Evolutionary conservation across 192 early-diverging fungal genomes (phyloP), one percentile per base, ranked within the genome.

Genomic region (Phlyctochytrium planicorne): DNA sequence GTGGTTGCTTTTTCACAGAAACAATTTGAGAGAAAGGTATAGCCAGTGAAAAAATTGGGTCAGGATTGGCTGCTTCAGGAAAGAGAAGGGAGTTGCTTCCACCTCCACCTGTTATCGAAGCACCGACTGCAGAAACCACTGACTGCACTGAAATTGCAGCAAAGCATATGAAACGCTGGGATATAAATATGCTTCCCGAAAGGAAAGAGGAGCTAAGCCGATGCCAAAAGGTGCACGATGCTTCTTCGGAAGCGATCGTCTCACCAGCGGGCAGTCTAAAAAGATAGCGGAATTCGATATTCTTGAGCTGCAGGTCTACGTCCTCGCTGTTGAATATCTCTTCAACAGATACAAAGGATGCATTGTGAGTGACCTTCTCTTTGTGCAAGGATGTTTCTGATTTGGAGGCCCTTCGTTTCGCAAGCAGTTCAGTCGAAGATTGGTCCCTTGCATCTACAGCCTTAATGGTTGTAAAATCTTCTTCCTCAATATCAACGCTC

Each of bases 141-240:
- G 55, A 25, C 6, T 25, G 55, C 20, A 25, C 10, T 14, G 16
- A 29, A 20, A 29, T 57, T 3, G 69, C 73, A 16, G 63, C 68
- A 63, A 85, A 85, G 31, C 67, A 67, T 24, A 83, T n/a, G 63
- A 79, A 85, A 35, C 79, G 74, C 71, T 81, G 79, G 3, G 81
- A 80, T 2, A 85, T 64, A 53, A 76, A 79, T 6, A 85, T 66
- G 16, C 65, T 77, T 2, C 83, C 83, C 14, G 74, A 59, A 52
- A 52, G 59, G 33, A 36, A 74, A 24, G 62, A 60, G 12, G 57
- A 52, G 6, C 60, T 34, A 1, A 67, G 55, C 53, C 68, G 73
- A 53, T 82, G 74, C 23, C 69, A 77, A 50, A 66, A 81, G 52
- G 74, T 70, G 63, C 74, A 79, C 2, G 78, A 71, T 2, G 67